These are phyloP conservation scores for Chimonanthus praecox DNA, from an alignment of 164 flowering plant species.

Conservation along the genomic window DNA sequence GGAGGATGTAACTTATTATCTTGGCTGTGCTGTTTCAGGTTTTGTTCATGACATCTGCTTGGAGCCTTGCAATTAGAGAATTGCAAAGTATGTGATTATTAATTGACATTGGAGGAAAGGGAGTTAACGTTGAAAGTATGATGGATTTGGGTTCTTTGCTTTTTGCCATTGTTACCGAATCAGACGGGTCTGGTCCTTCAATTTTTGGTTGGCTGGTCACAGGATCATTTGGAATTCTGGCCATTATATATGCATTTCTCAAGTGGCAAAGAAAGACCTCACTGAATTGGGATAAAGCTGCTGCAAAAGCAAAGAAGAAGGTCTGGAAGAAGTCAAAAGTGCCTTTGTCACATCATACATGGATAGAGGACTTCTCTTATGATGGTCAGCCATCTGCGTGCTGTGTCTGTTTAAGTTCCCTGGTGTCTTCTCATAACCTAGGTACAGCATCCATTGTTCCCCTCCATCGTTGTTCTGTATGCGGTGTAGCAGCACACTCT, in stretches of 20 bases:
- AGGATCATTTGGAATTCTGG: conserved; percentile 44
- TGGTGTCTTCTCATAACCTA: conserved; percentile 33
- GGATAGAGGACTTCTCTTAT: conserved; percentile 50
- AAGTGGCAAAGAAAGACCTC: conserved; percentile 55
- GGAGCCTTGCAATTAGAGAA: background rate
- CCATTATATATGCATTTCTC: conserved; percentile 41
- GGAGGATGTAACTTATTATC: background rate
- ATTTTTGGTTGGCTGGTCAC: conserved; percentile 48
- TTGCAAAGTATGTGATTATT: background rate
- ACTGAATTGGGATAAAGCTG: conserved; percentile 68
- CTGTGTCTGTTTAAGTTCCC: conserved; percentile 53
- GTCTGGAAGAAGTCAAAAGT: conserved; percentile 54
- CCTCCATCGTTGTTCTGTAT: conserved; percentile 58
- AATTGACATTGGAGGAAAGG: conserved; percentile 6
- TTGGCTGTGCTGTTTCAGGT: background rate
- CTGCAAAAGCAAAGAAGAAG: conserved; percentile 65
- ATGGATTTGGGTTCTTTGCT: conserved; percentile 30
- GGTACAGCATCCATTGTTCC: conserved; percentile 35
- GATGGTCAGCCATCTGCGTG: conserved; percentile 56
- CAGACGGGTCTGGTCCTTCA: conserved; percentile 26
- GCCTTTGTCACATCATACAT: conserved; percentile 61
- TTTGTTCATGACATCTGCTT: background rate
- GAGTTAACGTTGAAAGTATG: conserved; percentile 18
- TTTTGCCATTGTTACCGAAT: conserved; percentile 24
- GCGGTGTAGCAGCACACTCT: conserved; percentile 73